These are phyloP conservation scores for Arthrobotrys conoides DNA, from an alignment of 2,329 filamentous ascomycete species.

Conservation along the genomic window DNA sequence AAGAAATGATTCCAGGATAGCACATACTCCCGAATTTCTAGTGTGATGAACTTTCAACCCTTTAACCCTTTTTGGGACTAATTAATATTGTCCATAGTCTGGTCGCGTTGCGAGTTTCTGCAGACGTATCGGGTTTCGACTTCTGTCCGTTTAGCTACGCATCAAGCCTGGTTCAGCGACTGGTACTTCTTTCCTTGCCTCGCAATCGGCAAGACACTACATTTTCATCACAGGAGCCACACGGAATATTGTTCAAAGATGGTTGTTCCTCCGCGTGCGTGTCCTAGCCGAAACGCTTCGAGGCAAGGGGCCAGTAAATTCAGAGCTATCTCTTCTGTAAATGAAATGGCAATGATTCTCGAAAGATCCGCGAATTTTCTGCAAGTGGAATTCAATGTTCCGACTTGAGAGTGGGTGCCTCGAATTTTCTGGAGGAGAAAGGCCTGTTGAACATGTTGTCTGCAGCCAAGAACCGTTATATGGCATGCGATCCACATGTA, in stretches of 20 bases:
- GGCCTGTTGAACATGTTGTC: conserved; percentile 39
- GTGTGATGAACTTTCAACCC: conserved; percentile 8
- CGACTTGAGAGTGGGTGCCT: conserved; percentile 35
- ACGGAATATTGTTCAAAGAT: conserved; percentile 28
- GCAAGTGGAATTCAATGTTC: conserved; percentile 31
- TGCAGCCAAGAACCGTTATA: conserved; percentile 62
- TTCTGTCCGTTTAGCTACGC: conserved; percentile 47
- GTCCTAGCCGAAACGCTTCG: conserved; percentile 3
- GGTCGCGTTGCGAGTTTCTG: conserved; percentile 34
- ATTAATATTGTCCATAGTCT: conserved; percentile 24
- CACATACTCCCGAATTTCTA: background rate
- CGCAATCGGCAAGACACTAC: conserved; percentile 7
- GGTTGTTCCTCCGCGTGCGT: conserved; percentile 26
- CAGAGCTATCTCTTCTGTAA: conserved; percentile 6
- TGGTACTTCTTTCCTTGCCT: conserved; percentile 36
- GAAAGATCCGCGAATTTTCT: conserved; percentile 51
- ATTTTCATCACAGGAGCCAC: background rate
- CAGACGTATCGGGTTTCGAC: conserved; percentile 28
- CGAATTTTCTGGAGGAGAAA: conserved; percentile 41
- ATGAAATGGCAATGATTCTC: conserved; percentile 49
- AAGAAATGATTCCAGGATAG: conserved; percentile 16
- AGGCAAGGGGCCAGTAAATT: conserved; percentile 2
- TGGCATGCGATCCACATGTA: conserved; percentile 60
- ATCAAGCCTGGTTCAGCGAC: conserved; percentile 13
- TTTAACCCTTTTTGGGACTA: conserved; percentile 56